Evolutionary conservation across 2,329 filamentous ascomycete genomes (phyloP), one percentile per base, ranked within the genome.

Genomic region (Aureobasidium sp.): DNA sequence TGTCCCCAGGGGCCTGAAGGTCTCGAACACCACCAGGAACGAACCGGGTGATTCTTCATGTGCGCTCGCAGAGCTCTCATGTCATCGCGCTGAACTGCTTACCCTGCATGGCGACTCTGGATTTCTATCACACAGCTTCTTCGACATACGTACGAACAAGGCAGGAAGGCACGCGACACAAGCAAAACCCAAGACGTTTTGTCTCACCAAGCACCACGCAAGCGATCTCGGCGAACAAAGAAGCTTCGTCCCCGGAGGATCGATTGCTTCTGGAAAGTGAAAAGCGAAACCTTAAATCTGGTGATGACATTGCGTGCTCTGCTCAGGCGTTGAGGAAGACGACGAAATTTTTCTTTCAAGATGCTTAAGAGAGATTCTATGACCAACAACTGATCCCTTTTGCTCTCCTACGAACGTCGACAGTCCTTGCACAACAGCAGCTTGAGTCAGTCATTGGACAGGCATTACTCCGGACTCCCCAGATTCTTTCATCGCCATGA

Each of bases 291-390:
- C 33, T n/a, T 54, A 54, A 42, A 42, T 43, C 37, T 54, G 51
- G 37, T 54, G 49, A 53, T 54, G 35, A 29, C 51, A 54, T 54
- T 54, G 51, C 51, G 51, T 54, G 51, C 51, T 54, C 19, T 43
- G 38, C 4, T 35, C 37, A 54, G 51, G 25, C 51, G 51, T 43
- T 54, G 51, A 23, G 51, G 11, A 19, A 13, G 7, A 33, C 17
- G 10, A 33, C 40, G 13, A 25, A 42, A 17, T 43, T 54, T 11
- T 17, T 21, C n/a, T 23, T 23, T 27, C 25, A 43, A 15, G 25
- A 17, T 43, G 37, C 51, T 42, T 43, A 54, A 40, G 43, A 31
- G 38, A 42, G 23, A 43, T 54, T 54, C 51, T 54, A 43, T 40
- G 38, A 54, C 51, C 35, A 54, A 54, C 37, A 6, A 25, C 27